Evolutionary conservation across 2,329 filamentous ascomycete species (phyloP).

Genomic region (Aquanectria penicillioides): DNA sequence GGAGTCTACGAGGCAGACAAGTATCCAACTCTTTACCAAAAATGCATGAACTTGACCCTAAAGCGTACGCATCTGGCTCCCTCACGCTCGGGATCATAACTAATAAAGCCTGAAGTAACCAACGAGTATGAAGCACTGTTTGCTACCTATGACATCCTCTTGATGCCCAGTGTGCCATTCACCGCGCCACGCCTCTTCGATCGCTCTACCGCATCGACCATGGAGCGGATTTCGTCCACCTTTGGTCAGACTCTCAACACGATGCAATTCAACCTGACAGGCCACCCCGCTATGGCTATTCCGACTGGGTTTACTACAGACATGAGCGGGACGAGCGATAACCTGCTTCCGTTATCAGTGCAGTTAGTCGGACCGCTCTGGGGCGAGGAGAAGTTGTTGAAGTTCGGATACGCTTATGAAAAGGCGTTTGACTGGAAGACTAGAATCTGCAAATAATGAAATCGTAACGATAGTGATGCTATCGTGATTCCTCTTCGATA

Average conservation of each 20-base stretch:
- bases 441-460: background rate
- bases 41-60: constrained; percentile 2
- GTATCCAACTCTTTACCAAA: background rate
- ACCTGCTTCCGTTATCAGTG: background rate
- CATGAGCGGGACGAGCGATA: background rate
- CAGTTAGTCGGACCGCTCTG: background rate
- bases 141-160: background rate
- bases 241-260: background rate
- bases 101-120: background rate
- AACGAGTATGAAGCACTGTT: background rate
- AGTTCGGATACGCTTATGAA: background rate
- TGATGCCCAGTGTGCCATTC: background rate
- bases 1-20: background rate
- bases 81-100: too few species aligned
- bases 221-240: background rate
- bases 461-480: too few species aligned
- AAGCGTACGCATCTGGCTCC: background rate
- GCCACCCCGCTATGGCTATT: background rate
- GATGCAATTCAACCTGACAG: background rate
- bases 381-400: background rate
- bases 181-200: background rate
- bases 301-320: background rate
- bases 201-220: background rate
- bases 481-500: too few species aligned
- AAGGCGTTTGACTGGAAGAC: background rate